Percentiles rank a stretch among this genome's conserved stretches.
phyloP scores from a whole-genome alignment of 305 asterid genomes.

The Coffea humblotiana region DNA sequence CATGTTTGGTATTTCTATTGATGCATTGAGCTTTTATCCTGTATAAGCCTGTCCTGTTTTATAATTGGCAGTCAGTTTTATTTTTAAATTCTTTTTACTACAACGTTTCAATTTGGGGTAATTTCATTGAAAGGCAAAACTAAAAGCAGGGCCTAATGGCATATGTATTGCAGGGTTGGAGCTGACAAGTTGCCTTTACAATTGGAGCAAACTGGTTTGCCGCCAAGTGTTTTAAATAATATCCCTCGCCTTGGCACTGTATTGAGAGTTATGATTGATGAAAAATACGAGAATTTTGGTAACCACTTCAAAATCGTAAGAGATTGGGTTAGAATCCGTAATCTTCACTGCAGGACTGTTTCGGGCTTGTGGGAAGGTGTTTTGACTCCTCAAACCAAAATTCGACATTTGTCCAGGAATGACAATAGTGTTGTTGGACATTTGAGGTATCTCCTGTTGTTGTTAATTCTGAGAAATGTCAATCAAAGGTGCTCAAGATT shows the following conservation, averaged over 20 bases:
- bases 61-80: background rate
- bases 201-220: conserved; percentile 8
- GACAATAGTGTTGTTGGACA: conserved; percentile 14
- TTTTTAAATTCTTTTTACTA: background rate
- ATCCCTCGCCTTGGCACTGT: conserved; percentile 32
- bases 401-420: conserved; percentile 19
- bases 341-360: conserved; percentile 24
- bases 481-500: background rate
- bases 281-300: conserved; percentile 19
- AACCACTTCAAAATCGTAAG: conserved; percentile 15
- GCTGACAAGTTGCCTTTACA: conserved; percentile 5
- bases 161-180: conserved; percentile 9
- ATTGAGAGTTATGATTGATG: conserved; percentile 22
- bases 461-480: background rate
- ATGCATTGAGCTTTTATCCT: background rate
- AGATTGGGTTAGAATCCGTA: conserved; percentile 28
- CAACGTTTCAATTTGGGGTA: background rate
- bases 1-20: too few relatives aligned
- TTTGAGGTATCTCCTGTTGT: conserved; percentile 14
- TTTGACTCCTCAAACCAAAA: conserved; percentile 20
- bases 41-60: background rate
- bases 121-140: background rate
- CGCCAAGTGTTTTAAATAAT: background rate
- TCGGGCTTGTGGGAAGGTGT: conserved; percentile 30
- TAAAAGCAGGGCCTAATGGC: background rate